A percentile compares a stretch with the other conserved stretches of the same genome.
phyloP scores from a whole-genome alignment of 768 basidiomycete species.

The Boletus barrowsii region DNA sequence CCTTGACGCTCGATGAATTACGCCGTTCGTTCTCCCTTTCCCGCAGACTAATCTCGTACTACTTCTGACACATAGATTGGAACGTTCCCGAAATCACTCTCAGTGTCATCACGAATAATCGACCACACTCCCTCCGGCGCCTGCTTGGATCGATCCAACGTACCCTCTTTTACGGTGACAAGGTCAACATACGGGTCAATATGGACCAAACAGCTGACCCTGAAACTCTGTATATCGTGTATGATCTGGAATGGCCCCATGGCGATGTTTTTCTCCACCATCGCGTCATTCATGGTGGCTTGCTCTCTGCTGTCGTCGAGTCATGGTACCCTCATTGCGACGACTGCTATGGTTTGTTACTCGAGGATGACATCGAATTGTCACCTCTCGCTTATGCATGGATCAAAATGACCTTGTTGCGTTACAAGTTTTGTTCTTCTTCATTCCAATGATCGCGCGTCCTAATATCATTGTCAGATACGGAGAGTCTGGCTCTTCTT shows the following conservation, averaged over 20 bases:
- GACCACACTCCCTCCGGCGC: constrained; percentile 67
- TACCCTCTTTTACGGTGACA: constrained; percentile 68
- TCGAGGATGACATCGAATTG: constrained; percentile 86
- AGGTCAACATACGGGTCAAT: constrained; percentile 61
- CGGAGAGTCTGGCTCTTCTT: constrained; percentile 39
- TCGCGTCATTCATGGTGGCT: constrained; percentile 73
- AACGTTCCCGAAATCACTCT: constrained; percentile 65
- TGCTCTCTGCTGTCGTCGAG: constrained; percentile 81
- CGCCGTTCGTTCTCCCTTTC: constrained; percentile 17
- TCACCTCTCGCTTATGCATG: constrained; percentile 85
- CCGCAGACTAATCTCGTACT: background rate
- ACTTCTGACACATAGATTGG: constrained; percentile 55
- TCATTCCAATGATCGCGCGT: background rate
- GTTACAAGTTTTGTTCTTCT: constrained; percentile 57
- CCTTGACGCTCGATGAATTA: constrained; percentile 52
- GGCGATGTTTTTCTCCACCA: constrained; percentile 63
- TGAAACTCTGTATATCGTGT: constrained; percentile 53
- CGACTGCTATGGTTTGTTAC: constrained; percentile 71
- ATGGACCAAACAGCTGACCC: constrained; percentile 71
- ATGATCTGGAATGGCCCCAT: constrained; percentile 55
- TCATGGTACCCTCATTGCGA: constrained; percentile 82
- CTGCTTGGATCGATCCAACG: constrained; percentile 58
- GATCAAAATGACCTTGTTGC: constrained; percentile 75
- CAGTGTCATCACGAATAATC: constrained; percentile 73
- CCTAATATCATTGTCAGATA: constrained; percentile 44